Evolutionary conservation across 2,329 filamentous ascomycete species (phyloP).

Genomic region (Stachybotrys chartarum): DNA sequence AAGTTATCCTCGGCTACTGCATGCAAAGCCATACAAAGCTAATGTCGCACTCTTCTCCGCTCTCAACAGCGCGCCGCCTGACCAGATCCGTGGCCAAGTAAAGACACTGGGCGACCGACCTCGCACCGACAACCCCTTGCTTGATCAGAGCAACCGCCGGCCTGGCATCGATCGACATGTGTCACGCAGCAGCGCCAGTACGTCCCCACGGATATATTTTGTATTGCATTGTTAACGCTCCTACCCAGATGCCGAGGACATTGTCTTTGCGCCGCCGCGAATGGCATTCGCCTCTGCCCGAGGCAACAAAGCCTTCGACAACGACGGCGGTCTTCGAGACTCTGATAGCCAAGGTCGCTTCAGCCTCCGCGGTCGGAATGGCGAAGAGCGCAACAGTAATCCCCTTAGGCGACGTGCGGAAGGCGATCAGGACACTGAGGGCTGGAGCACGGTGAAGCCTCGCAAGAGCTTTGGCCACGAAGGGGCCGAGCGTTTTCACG

Average conservation of each 20-base stretch:
- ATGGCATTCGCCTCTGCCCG: constrained; percentile 76
- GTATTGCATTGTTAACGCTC: constrained; percentile 7
- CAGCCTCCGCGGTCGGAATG: constrained; percentile 43
- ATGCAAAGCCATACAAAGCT: constrained; percentile 1
- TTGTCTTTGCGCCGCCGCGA: constrained; percentile 78
- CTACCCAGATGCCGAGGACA: constrained; percentile 62
- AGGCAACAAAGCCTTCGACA: constrained; percentile 42
- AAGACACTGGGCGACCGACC: constrained; percentile 36
- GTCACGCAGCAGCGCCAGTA: constrained; percentile 52
- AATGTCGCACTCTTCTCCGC: background rate
- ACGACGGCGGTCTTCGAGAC: constrained; percentile 47
- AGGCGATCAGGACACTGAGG: constrained; percentile 56
- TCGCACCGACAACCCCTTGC: constrained; percentile 35
- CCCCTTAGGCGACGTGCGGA: constrained; percentile 47
- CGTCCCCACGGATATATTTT: constrained; percentile 16
- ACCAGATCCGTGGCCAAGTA: constrained; percentile 36
- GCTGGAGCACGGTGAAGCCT: constrained; percentile 68
- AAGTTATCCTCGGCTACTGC: constrained; percentile 23
- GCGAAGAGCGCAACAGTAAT: constrained; percentile 38
- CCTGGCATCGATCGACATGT: constrained; percentile 44
- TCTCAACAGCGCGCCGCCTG: constrained; percentile 32
- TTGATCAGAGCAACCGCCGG: constrained; percentile 45
- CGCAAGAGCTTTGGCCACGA: constrained; percentile 68
- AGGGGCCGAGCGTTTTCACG: constrained; percentile 63
- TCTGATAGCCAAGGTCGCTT: constrained; percentile 50